Base-by-base conservation (phyloP, 179 eudicot species). In the Beta lomatogona region DNA sequence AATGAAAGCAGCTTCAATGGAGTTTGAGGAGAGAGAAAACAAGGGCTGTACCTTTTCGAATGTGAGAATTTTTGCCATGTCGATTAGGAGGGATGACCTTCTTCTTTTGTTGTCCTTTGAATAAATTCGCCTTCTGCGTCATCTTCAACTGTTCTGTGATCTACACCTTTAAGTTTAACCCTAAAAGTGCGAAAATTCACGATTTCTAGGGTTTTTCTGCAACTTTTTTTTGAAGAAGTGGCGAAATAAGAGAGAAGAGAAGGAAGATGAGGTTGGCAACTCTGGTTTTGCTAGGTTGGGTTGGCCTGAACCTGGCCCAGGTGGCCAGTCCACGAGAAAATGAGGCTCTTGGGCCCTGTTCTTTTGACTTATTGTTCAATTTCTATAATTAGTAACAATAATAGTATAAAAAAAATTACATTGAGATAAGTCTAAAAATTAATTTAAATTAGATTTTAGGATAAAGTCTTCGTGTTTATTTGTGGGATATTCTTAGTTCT, bases 71-170 rank as follows among this genome's bases (percentile, higher is more conserved):
- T 82, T 93, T 94, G 10, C 95, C 98, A 88, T 94, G 98, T 71
- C 94, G 94, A 73, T 80, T 91, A 1, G 92, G 88, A 53, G 98
- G 90, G n/a, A 88, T 73, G 6, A 71, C 71, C 83, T 94, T 94
- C 88, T 87, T 90, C 87, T 90, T 94, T 45, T 90, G 85, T 44
- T 93, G 92, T 21, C 98, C 98, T 81, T 94, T 94, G 91, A 94
- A 93, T 77, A 88, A 18, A 46, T 74, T 88, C 7, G 89, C 75
- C 87, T 91, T 93, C 84, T 94, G 98, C 80, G 98, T 91, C 98
- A 94, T 94, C 86, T 81, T 58, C 73, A 15, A 54, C 16, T 77
- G 52, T 60, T 69, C 8, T 46, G n/a, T 28, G 31, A 28, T 28
- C 31, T 28, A 28, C 31, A 28, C 31, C 31, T 28, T 28, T 28